Conservation (phyloP, 768 basidiomycete genomes). For the Calocybe gangraenosa region DNA sequence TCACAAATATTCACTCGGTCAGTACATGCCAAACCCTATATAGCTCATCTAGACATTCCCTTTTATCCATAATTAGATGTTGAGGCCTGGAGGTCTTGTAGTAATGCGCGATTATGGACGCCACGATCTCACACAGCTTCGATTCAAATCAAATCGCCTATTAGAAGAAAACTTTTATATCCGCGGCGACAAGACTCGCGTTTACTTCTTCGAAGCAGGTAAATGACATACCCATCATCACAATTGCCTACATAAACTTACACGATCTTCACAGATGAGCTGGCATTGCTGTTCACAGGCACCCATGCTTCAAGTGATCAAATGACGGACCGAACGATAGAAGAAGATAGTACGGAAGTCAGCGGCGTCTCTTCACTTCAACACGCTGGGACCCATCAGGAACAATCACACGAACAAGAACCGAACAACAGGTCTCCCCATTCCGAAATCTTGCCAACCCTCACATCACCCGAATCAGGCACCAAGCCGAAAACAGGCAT, state of each 20-base stretch:
- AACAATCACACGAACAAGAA: not conserved
- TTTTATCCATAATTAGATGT: slow-evolving; percentile 46
- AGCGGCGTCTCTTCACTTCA: slow-evolving; percentile 3
- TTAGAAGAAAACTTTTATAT: slow-evolving; percentile 95
- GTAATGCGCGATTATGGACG: slow-evolving; percentile 94
- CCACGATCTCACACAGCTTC: slow-evolving; percentile 89
- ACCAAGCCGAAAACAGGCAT: slow-evolving; percentile 12
- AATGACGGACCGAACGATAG: slow-evolving; percentile 25
- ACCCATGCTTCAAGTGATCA: slow-evolving; percentile 31
- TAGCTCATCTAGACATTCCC: not conserved
- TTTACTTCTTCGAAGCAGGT: slow-evolving; percentile 96
- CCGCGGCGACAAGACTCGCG: slow-evolving; percentile 93
- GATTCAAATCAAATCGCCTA: slow-evolving; percentile 85
- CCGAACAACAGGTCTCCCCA: not conserved
- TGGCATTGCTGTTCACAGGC: slow-evolving; percentile 79
- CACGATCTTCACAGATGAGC: slow-evolving; percentile 50
- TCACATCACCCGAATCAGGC: not conserved
- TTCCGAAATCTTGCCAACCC: not conserved
- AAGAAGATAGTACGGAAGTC: slow-evolving; percentile 27
- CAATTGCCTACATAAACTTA: not conserved
- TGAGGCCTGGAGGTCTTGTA: slow-evolving; percentile 85
- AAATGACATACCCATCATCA: slow-evolving; percentile 11
- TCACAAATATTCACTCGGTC: slow-evolving; percentile 77
- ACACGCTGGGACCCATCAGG: slow-evolving; percentile 3
- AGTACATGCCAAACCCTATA: slow-evolving; percentile 11